Conservation (phyloP, 495 filamentous ascomycete species). For the Aspergillus bertholletiae region DNA sequence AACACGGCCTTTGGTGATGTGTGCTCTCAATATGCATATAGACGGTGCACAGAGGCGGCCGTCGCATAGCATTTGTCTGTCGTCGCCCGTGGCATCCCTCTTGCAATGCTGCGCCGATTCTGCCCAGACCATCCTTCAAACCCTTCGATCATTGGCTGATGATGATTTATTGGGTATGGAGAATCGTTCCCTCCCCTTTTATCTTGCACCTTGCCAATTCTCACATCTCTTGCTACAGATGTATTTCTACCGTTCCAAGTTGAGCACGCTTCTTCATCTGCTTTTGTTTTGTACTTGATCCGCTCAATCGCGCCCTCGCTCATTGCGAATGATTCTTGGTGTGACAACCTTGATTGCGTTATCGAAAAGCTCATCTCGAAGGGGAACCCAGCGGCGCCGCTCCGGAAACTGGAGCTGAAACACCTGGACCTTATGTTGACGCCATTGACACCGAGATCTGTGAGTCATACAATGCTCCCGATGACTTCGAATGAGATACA, state of each 20-base stretch:
- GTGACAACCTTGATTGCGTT: constrained; percentile 23
- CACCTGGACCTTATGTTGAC: constrained; percentile 27
- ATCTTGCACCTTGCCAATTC: background rate
- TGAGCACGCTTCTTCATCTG: constrained; percentile 30
- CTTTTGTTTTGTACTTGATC: constrained; percentile 29
- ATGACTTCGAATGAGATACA: background rate
- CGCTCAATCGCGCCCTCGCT: constrained; percentile 23
- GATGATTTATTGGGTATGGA: constrained; percentile 26
- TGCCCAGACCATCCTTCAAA: constrained; percentile 30
- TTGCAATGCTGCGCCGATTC: constrained; percentile 30
- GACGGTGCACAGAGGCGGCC: constrained; percentile 1
- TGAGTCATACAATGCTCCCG: background rate
- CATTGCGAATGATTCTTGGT: constrained; percentile 22
- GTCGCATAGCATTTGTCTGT: constrained; percentile 8
- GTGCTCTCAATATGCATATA: constrained; percentile 29
- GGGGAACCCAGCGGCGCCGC: constrained; percentile 25
- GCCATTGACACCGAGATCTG: constrained; percentile 22
- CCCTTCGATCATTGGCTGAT: constrained; percentile 26
- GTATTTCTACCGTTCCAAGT: constrained; percentile 32
- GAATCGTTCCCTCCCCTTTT: background rate
- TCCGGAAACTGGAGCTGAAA: constrained; percentile 20
- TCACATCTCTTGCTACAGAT: constrained; percentile 12
- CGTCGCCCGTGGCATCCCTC: constrained; percentile 25
- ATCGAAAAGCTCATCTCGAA: constrained; percentile 14
- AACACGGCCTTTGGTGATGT: constrained; percentile 31